Conservation (phyloP, 2,329 filamentous ascomycete genomes). For the Fusarium sp. region DNA sequence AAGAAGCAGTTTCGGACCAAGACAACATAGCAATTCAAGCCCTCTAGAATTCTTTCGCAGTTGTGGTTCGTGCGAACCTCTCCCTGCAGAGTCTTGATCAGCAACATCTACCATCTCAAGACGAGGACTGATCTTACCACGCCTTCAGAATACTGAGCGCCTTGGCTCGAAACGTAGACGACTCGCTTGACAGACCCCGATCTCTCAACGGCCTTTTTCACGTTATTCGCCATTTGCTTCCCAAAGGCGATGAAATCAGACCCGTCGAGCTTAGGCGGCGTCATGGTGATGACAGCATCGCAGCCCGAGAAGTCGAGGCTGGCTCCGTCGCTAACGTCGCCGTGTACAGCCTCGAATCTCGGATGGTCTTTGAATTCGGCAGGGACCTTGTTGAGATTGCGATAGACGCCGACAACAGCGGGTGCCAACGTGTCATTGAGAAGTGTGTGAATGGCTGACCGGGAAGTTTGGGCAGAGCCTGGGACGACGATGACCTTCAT, state of each 20-base stretch:
- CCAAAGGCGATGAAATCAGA: not conserved
- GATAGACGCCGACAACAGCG: not conserved
- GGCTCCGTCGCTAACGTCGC: not conserved
- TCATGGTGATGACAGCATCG: not conserved
- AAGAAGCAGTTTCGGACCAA: not conserved
- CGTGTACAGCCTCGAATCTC: not conserved
- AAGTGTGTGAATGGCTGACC: not conserved
- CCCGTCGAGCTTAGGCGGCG: not conserved
- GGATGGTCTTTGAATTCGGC: not conserved
- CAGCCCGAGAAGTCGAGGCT: not conserved
- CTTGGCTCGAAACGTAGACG: not conserved
- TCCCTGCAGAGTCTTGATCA: not conserved
- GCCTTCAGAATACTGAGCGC: not conserved
- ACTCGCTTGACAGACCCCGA: not conserved
- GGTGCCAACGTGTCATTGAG: not conserved
- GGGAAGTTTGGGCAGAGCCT: not conserved
- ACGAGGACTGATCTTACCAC: not conserved
- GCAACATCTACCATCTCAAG: not conserved
- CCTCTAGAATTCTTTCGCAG: not conserved
- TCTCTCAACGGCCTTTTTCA: not conserved
- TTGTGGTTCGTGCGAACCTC: not conserved
- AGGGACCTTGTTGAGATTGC: not conserved
- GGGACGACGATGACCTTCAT: not conserved
- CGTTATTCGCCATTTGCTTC: not conserved
- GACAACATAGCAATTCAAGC: not conserved